Percentiles rank a stretch among this genome's conserved stretches.
Conservation (phyloP, 2,329 filamentous ascomycete genomes). For the Trichoderma oligosporum region DNA sequence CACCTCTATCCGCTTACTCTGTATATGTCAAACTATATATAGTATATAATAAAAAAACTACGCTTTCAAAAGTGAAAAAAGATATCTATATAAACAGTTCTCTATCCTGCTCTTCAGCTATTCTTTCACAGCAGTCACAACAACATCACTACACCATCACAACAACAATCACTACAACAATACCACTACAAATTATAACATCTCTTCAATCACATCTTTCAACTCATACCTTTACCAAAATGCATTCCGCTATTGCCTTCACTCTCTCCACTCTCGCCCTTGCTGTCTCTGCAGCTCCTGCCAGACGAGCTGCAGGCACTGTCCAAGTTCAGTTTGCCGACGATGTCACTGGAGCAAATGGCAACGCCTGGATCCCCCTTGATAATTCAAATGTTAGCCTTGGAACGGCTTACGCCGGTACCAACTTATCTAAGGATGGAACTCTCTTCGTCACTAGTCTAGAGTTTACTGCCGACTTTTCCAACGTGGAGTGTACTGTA, state of each 20-base stretch:
- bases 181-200: neutral
- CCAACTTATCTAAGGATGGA: neutral
- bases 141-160: neutral
- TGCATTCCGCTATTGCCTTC: constrained; percentile 1
- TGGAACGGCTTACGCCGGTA: neutral
- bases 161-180: neutral
- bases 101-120: neutral
- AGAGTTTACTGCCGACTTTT: neutral
- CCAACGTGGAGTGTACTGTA: neutral
- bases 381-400: neutral
- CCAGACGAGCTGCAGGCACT: neutral
- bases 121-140: neutral
- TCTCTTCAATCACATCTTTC: neutral
- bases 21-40: too few species aligned
- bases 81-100: constrained; percentile 13
- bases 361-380: constrained; percentile 9
- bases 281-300: constrained; percentile 10
- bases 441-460: neutral
- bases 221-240: neutral
- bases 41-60: neutral
- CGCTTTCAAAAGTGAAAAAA: neutral
- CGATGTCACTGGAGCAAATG: constrained; percentile 12
- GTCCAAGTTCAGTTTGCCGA: constrained; percentile 14
- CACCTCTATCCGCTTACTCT: neutral
- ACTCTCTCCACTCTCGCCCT: constrained; percentile 7